Evolutionary conservation across 1,284 basidiomycete species (phyloP), one percentile per base, ranked within the genome.

Genomic region (Tetrapyrgos nigripes): DNA sequence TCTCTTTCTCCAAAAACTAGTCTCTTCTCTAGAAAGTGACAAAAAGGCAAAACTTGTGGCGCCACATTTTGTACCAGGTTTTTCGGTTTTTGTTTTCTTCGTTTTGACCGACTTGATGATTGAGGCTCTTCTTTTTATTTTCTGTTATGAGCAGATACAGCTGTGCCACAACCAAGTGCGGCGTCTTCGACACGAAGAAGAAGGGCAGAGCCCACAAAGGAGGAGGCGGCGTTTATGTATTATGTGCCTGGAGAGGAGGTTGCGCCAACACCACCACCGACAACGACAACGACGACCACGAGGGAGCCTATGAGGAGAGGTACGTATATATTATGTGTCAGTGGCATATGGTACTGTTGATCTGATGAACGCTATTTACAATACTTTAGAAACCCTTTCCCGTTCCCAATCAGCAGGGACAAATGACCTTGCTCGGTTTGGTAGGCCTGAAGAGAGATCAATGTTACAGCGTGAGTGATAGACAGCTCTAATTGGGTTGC

Each of bases 1-100:
- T 62, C 56, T 76, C 14, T 92, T 93, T 64, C 76, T 92, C 45
- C 83, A 83, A 53, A 82, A 82, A 60, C 81, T 87, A 28, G 81
- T 87, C 21, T 74, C 74, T 56, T 79, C 79, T 14, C 66, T 74
- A 27, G 81, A 83, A 52, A 73, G 70, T 40, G 83, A 84, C 27
- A 84, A 80, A 68, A 84, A 79, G 68, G 59, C 68, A 14, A 82
- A 77, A 66, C 68, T 67, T 11, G 68, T 70, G 19, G 70, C 74
- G 27, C 74, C 77, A 3, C 76, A 80, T 56, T 80, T 80, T 63
- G 74, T 80, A 24, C 70, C 79, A 76, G 78, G 79, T 82, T 53
- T 40, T 48, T 49, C 50, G n/a, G 31, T 23, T 46, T 29, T 35
- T 19, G 5, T 50, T 33, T 29, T n/a, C 40, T 26, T 33, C 33